Percentiles rank a stretch among this genome's conserved stretches.
These are phyloP conservation scores for Arthrocladium fulminans DNA, from an alignment of 2,329 filamentous ascomycete species.

Conservation along the genomic window DNA sequence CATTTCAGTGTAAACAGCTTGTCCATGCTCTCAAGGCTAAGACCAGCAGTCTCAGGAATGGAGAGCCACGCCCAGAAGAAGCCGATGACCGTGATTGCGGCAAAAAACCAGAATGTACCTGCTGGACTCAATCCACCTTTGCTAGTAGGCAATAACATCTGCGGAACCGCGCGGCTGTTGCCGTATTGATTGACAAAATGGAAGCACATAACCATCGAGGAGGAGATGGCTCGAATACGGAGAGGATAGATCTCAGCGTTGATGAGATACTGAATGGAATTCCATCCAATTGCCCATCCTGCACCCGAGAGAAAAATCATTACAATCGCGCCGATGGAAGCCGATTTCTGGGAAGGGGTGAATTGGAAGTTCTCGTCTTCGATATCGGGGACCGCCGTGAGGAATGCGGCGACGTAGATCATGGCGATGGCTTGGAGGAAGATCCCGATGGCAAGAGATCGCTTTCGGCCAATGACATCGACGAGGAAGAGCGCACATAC, in stretches of 20 bases:
- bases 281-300: constrained; percentile 42
- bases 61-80: constrained; percentile 63
- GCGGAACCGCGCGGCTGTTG: constrained; percentile 26
- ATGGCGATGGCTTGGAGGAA: constrained; percentile 42
- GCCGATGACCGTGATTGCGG: constrained; percentile 57
- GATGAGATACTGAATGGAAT: constrained; percentile 39
- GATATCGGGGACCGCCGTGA: constrained; percentile 26
- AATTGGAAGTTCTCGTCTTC: constrained; percentile 25
- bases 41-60: constrained; percentile 62
- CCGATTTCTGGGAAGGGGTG: constrained; percentile 22
- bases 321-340: constrained; percentile 34
- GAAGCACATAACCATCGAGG: constrained; percentile 37
- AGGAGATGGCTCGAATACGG: constrained; percentile 33
- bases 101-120: constrained; percentile 72
- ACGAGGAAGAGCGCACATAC: constrained; percentile 69
- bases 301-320: constrained; percentile 39
- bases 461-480: constrained; percentile 67
- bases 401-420: constrained; percentile 47
- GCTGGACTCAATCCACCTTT: constrained; percentile 41
- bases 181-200: constrained; percentile 33
- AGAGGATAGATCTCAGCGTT: constrained; percentile 39
- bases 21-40: constrained; percentile 53
- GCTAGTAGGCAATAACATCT: constrained; percentile 44
- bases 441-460: constrained; percentile 42
- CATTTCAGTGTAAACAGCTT: constrained; percentile 62